Evolutionary conservation across 2,329 filamentous ascomycete species (phyloP).

Genomic region (Apiospora arundinis): DNA sequence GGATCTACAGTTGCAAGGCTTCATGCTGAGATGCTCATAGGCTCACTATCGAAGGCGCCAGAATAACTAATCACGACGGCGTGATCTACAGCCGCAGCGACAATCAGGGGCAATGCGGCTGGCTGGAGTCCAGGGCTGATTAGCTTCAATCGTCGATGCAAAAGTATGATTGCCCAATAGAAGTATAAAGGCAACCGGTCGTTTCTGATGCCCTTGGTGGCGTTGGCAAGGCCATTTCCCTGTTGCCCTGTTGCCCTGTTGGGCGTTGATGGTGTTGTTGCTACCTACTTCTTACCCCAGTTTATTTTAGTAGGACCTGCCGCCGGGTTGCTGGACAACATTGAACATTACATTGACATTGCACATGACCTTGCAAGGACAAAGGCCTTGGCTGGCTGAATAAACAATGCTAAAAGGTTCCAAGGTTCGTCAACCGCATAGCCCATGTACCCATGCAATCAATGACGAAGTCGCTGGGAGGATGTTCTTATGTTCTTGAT

Average conservation of each 20-base stretch:
- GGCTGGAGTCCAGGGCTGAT: neutral
- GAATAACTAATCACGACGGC: neutral
- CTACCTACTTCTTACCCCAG: neutral
- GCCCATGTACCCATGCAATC: neutral
- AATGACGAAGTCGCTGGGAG: neutral
- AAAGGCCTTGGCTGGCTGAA: neutral
- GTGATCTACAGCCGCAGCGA: neutral
- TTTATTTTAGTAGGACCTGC: too few relatives aligned
- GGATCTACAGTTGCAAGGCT: neutral
- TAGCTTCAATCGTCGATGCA: neutral
- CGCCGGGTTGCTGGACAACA: too few relatives aligned
- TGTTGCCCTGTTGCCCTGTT: neutral
- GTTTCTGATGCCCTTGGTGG: neutral
- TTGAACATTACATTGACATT: too few relatives aligned
- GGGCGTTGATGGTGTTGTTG: neutral
- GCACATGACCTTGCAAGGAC: neutral
- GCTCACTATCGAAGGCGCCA: neutral
- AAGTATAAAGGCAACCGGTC: neutral
- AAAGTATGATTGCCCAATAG: neutral
- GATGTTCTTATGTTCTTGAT: neutral
- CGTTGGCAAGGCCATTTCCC: neutral
- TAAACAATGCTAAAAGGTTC: neutral
- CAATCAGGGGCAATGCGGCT: conserved; percentile 1
- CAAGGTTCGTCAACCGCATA: neutral
- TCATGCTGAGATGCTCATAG: neutral